Conservation (phyloP, 169 alveolate genomes). For the Theileria annulata region DNA sequence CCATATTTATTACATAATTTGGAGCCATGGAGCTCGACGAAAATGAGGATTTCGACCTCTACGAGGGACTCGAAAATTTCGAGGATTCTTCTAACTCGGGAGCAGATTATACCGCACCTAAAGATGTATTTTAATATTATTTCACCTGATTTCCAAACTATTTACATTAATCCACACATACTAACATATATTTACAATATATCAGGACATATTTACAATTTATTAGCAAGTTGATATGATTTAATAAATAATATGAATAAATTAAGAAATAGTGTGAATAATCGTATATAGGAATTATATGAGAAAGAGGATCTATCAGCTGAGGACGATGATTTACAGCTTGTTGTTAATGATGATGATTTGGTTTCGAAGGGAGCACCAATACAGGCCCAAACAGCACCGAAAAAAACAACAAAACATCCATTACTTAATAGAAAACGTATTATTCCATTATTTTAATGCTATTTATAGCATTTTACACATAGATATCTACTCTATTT, state of each 20-base stretch:
- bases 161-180: background rate
- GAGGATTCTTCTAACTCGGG: slow-evolving; percentile 16
- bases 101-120: background rate
- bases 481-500: background rate
- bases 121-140: background rate
- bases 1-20: background rate
- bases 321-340: slow-evolving; percentile 20
- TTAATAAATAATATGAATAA: too few species aligned
- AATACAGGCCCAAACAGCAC: background rate
- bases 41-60: slow-evolving; percentile 46
- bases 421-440: slow-evolving; percentile 24
- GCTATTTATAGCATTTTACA: background rate
- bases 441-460: background rate
- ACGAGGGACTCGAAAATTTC: slow-evolving; percentile 66
- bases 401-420: background rate
- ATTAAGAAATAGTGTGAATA: background rate
- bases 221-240: background rate
- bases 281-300: background rate
- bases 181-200: background rate
- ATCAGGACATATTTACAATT: background rate
- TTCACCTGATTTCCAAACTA: background rate
- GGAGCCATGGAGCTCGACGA: background rate
- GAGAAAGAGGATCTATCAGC: background rate
- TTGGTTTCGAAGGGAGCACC: slow-evolving; percentile 36
- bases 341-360: slow-evolving; percentile 37